Conservation (phyloP, 2,329 filamentous ascomycete genomes). For the Harringtonia lauricola region DNA sequence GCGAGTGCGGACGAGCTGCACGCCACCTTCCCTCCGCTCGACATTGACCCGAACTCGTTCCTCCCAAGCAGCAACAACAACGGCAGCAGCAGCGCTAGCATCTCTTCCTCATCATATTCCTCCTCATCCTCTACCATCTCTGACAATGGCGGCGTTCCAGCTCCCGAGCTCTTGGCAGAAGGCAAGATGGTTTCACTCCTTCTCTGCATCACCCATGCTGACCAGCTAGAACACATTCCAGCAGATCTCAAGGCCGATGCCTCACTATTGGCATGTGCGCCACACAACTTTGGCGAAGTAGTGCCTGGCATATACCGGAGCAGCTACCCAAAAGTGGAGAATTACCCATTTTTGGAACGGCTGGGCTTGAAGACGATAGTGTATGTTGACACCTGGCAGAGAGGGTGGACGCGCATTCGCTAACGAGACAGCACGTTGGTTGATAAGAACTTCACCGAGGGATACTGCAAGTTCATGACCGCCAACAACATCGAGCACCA, state of each 20-base stretch:
- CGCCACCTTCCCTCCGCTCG: neutral
- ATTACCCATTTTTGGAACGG: conserved; percentile 57
- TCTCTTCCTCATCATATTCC: conserved; percentile 5
- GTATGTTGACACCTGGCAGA: conserved; percentile 31
- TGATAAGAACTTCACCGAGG: conserved; percentile 44
- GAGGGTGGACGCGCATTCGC: neutral
- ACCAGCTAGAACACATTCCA: neutral
- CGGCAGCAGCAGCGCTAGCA: conserved; percentile 8
- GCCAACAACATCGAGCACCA: conserved; percentile 59
- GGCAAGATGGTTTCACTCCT: neutral
- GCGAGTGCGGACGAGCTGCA: neutral
- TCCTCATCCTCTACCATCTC: conserved; percentile 3
- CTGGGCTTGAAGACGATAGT: conserved; percentile 71
- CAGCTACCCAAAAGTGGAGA: conserved; percentile 61
- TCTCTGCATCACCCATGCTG: neutral
- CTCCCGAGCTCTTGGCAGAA: neutral
- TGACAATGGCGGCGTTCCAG: neutral
- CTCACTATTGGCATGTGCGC: conserved; percentile 22
- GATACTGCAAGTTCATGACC: conserved; percentile 50
- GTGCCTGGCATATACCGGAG: conserved; percentile 68
- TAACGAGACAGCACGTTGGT: conserved; percentile 44
- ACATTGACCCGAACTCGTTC: neutral
- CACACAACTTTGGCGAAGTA: conserved; percentile 68
- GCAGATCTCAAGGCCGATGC: neutral
- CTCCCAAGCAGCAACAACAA: conserved; percentile 1